Conservation (phyloP, 306 rosid genomes). For the Begonia fuchsioides region DNA sequence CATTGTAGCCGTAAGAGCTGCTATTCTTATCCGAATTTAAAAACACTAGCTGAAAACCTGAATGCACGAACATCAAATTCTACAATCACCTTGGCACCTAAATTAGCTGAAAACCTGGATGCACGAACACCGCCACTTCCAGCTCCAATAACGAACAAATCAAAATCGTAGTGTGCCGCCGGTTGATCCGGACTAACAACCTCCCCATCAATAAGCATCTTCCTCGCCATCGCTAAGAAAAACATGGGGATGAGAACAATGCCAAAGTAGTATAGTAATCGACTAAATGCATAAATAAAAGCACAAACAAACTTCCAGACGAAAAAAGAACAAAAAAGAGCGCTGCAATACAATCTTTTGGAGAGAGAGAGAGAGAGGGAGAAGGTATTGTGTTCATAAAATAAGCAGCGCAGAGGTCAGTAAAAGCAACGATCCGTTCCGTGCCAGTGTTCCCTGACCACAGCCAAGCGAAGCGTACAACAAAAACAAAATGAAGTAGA, state of each 20-base stretch:
- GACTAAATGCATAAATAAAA: neutral
- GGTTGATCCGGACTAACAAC: conserved; percentile 25
- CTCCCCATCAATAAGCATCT: conserved; percentile 72
- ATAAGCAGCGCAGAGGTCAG: too few relatives aligned
- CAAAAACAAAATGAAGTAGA: too few relatives aligned
- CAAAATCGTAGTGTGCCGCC: conserved; percentile 45
- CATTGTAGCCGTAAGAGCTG: too few relatives aligned
- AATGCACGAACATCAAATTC: conserved; percentile 51
- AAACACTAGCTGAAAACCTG: conserved; percentile 34
- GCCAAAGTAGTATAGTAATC: conserved; percentile 1
- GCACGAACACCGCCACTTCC: conserved; percentile 99
- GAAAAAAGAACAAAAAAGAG: neutral
- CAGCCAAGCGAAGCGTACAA: too few relatives aligned
- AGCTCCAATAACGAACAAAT: conserved; percentile 83
- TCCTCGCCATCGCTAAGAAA: conserved; percentile 53
- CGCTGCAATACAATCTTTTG: neutral
- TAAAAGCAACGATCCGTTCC: too few relatives aligned
- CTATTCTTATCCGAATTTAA: too few relatives aligned
- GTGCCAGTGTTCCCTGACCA: too few relatives aligned
- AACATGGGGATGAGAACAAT: conserved; percentile 11
- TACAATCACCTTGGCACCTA: conserved; percentile 64
- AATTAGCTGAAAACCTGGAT: conserved; percentile 63
- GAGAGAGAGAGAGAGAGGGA: neutral
- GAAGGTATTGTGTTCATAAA: too few relatives aligned
- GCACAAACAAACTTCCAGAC: neutral